These are phyloP conservation scores for Castanopsis chinensis DNA, from an alignment of 306 rosid species.

Conservation along the genomic window DNA sequence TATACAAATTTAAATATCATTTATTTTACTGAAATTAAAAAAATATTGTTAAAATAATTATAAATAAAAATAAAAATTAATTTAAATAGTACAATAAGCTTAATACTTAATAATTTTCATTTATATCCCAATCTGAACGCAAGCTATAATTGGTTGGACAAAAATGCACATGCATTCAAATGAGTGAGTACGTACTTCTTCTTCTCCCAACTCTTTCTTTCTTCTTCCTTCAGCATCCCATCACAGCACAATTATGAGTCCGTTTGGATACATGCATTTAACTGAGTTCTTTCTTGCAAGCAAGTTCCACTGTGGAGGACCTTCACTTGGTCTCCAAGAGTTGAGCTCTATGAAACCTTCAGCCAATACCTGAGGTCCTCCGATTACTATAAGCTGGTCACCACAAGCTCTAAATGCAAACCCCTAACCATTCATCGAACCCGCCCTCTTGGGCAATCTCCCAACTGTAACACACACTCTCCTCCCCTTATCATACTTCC, in stretches of 20 bases:
- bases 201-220: not conserved
- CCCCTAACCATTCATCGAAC: slow-evolving; percentile 92
- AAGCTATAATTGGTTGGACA: not conserved
- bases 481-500: slow-evolving; percentile 58
- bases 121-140: too few relatives aligned
- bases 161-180: not conserved
- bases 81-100: too few relatives aligned
- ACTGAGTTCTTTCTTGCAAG: slow-evolving; percentile 71
- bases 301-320: slow-evolving; percentile 80
- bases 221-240: slow-evolving; percentile 70
- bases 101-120: too few relatives aligned
- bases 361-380: slow-evolving; percentile 69
- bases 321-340: slow-evolving; percentile 93
- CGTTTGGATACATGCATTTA: too few relatives aligned
- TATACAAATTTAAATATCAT: too few relatives aligned
- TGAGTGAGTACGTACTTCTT: not conserved
- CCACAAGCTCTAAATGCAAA: slow-evolving; percentile 94
- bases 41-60: not conserved
- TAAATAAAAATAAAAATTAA: too few relatives aligned
- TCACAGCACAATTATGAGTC: slow-evolving; percentile 97
- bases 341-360: slow-evolving; percentile 80
- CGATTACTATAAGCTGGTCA: slow-evolving; percentile 72
- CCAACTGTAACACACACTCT: slow-evolving; percentile 60
- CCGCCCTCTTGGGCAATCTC: slow-evolving; percentile 70
- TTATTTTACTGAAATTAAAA: too few relatives aligned